Percentiles rank a stretch among this genome's conserved stretches.
Evolutionary conservation across 768 basidiomycete genomes (phyloP).

Genomic region (Leccinum disarticulatum): DNA sequence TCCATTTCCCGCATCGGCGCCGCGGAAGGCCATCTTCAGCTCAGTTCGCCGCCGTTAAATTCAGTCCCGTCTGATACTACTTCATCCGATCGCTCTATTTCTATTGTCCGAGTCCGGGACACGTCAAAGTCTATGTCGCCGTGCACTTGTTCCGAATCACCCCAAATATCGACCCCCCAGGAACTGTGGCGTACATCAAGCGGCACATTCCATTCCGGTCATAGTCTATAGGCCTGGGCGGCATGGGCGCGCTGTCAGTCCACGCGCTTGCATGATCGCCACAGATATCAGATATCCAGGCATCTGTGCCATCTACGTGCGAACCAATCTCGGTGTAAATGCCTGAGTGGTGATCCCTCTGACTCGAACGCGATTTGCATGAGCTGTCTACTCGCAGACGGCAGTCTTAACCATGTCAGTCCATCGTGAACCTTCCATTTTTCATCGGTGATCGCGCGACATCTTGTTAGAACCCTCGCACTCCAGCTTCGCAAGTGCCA

Average conservation of each 20-base stretch:
- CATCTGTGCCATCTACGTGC: constrained; percentile 50
- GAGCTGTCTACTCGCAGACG: constrained; percentile 69
- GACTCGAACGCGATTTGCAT: constrained; percentile 32
- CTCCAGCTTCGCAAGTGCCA: constrained; percentile 47
- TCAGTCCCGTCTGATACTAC: background rate
- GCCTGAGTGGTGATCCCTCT: constrained; percentile 19
- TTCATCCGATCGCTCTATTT: background rate
- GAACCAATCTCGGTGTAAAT: constrained; percentile 34
- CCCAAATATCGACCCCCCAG: background rate
- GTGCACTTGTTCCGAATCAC: background rate
- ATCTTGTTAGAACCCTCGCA: constrained; percentile 49
- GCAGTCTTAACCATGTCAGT: constrained; percentile 45
- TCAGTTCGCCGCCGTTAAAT: background rate
- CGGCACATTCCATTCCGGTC: too few relatives aligned
- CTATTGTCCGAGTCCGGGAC: background rate
- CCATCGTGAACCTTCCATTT: constrained; percentile 32
- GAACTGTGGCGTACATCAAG: too few relatives aligned
- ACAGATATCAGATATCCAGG: constrained; percentile 52
- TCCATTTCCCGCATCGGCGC: background rate
- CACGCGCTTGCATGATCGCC: constrained; percentile 24
- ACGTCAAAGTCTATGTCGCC: background rate
- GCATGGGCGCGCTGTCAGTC: constrained; percentile 25
- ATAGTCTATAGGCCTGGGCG: too few relatives aligned
- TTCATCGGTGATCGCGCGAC: constrained; percentile 55
- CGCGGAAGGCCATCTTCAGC: background rate